These are phyloP conservation scores for Annulohypoxylon stygium DNA, from an alignment of 495 filamentous ascomycete species.

Conservation along the genomic window DNA sequence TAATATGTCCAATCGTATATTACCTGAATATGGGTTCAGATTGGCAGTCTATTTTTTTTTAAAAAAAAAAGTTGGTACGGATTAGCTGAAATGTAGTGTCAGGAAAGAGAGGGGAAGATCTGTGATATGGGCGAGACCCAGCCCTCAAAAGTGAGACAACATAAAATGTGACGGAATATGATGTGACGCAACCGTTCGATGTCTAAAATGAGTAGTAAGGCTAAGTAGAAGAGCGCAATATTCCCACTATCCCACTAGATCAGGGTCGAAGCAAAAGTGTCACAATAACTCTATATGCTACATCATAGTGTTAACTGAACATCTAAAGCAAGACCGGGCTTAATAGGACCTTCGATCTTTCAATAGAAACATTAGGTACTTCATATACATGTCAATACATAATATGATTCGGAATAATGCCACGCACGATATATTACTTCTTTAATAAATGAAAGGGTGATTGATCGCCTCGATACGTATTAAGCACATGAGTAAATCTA, in stretches of 20 bases:
- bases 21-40: background rate
- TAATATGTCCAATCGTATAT: background rate
- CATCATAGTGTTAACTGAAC: too few relatives aligned
- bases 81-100: slow-evolving; percentile 21
- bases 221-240: slow-evolving; percentile 22
- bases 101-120: slow-evolving; percentile 15
- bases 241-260: background rate
- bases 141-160: slow-evolving; percentile 33
- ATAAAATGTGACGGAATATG: slow-evolving; percentile 38
- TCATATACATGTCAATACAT: too few relatives aligned
- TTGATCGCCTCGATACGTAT: too few relatives aligned
- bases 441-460: too few relatives aligned
- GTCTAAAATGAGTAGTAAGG: slow-evolving; percentile 24
- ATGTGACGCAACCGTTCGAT: slow-evolving; percentile 33
- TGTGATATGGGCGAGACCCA: slow-evolving; percentile 34
- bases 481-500: too few relatives aligned
- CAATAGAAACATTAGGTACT: too few relatives aligned
- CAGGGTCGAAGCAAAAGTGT: background rate
- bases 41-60: slow-evolving; percentile 7
- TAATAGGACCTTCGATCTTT: too few relatives aligned
- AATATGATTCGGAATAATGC: too few relatives aligned
- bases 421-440: too few relatives aligned
- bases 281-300: too few relatives aligned
- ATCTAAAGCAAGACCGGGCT: too few relatives aligned
- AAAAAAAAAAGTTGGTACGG: background rate